phyloP scores from a whole-genome alignment of 1,139 yeast genomes.

The Williopsis jadinii region DNA sequence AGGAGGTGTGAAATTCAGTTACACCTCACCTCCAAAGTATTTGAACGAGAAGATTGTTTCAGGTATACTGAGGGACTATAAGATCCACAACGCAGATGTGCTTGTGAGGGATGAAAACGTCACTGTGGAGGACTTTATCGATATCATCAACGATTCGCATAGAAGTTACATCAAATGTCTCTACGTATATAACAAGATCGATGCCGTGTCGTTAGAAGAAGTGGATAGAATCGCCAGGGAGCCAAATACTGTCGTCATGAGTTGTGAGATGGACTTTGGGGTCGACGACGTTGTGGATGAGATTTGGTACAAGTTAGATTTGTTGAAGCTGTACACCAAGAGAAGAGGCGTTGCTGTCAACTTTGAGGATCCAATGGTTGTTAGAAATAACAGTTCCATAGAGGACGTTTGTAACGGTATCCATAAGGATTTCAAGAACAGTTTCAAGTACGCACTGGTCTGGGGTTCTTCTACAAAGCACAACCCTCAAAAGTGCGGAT shows the following conservation, averaged over 20 bases:
- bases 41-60: constrained; percentile 76
- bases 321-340: constrained; percentile 81
- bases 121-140: constrained; percentile 91
- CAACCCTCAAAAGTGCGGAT: constrained; percentile 94
- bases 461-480: constrained; percentile 97
- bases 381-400: constrained; percentile 68
- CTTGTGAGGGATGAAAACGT: constrained; percentile 82
- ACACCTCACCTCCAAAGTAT: constrained; percentile 74
- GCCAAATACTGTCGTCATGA: constrained; percentile 89
- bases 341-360: constrained; percentile 77
- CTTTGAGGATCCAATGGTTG: constrained; percentile 86
- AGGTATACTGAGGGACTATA: constrained; percentile 76
- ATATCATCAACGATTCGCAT: constrained; percentile 80
- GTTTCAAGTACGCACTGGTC: constrained; percentile 88
- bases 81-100: constrained; percentile 90
- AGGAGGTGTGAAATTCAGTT: constrained; percentile 85
- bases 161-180: constrained; percentile 86
- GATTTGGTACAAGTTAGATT: constrained; percentile 82
- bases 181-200: constrained; percentile 91
- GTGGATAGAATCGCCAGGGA: constrained; percentile 86
- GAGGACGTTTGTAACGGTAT: constrained; percentile 88
- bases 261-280: constrained; percentile 84
- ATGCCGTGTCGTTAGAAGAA: constrained; percentile 92
- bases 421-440: constrained; percentile 87
- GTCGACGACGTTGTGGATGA: constrained; percentile 83